Evolutionary conservation across 768 basidiomycete species (phyloP).

Genomic region (Strobilomyces dryophilus): DNA sequence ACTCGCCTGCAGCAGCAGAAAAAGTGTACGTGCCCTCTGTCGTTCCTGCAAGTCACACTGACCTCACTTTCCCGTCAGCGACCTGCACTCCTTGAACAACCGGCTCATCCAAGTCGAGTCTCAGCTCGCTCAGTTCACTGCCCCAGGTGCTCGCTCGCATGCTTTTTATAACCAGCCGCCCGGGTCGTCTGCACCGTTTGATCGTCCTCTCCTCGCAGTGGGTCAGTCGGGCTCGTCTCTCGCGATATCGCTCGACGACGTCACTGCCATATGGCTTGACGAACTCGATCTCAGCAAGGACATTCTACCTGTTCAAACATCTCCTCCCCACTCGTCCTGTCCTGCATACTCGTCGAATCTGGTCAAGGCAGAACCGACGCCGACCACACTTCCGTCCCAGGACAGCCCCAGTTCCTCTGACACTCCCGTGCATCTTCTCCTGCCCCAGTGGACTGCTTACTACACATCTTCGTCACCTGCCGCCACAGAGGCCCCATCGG

Average conservation of each 20-base stretch:
- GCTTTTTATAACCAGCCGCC: conserved; percentile 12
- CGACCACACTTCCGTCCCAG: conserved; percentile 23
- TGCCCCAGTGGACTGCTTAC: conserved; percentile 17
- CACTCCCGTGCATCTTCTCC: conserved; percentile 20
- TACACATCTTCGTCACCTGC: conserved; percentile 23
- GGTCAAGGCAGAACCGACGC: conserved; percentile 36
- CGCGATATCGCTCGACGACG: conserved; percentile 52
- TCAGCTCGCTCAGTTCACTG: conserved; percentile 45
- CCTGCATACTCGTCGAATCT: conserved; percentile 11
- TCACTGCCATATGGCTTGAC: conserved; percentile 57
- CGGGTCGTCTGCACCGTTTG: conserved; percentile 9
- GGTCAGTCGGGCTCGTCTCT: conserved; percentile 43
- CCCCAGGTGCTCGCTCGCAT: conserved; percentile 27
- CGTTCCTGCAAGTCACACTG: background rate
- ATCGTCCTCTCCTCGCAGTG: conserved; percentile 36
- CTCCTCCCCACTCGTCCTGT: conserved; percentile 14
- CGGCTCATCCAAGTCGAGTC: conserved; percentile 69
- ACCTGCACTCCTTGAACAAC: conserved; percentile 81
- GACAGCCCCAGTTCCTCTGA: conserved; percentile 15
- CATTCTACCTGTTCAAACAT: conserved; percentile 17
- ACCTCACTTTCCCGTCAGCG: conserved; percentile 36
- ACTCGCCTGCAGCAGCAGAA: conserved; percentile 79
- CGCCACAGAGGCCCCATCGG: conserved; percentile 23
- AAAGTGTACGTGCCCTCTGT: conserved; percentile 58
- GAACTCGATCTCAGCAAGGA: conserved; percentile 42